Percentiles rank a stretch among this genome's conserved stretches.
Evolutionary conservation across 495 filamentous ascomycete genomes (phyloP).

Genomic region (Lasiosphaeris hirsuta): DNA sequence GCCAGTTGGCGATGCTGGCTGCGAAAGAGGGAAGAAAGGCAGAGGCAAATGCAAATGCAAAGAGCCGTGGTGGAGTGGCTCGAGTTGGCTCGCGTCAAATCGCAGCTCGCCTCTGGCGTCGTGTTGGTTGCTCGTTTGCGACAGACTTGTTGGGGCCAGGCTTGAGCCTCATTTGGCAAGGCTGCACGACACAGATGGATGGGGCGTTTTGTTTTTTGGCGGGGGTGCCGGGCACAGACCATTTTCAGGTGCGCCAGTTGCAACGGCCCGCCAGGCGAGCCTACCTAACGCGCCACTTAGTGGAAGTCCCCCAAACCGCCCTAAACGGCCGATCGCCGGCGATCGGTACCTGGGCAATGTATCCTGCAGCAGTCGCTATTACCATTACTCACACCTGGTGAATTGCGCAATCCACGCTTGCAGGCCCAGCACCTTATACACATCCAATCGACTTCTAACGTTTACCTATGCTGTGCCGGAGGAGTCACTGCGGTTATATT

Average conservation of each 20-base stretch:
- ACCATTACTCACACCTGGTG: background rate
- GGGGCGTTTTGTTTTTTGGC: background rate
- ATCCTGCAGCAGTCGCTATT: background rate
- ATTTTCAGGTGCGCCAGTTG: too few relatives aligned
- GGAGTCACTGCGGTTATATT: background rate
- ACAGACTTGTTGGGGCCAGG: background rate
- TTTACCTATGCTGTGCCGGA: background rate
- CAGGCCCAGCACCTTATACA: slow-evolving; percentile 6
- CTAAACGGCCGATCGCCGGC: slow-evolving; percentile 29
- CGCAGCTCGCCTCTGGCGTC: slow-evolving; percentile 15
- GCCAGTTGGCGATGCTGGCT: slow-evolving; percentile 7
- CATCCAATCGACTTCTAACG: background rate
- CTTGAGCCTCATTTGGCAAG: slow-evolving; percentile 19
- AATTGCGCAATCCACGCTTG: slow-evolving; percentile 37
- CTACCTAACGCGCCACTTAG: background rate
- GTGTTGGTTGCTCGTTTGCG: slow-evolving; percentile 16
- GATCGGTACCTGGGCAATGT: slow-evolving; percentile 2
- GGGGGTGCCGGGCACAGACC: background rate
- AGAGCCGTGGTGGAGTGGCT: slow-evolving; percentile 10
- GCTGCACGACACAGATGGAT: slow-evolving; percentile 17
- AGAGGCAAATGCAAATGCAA: background rate
- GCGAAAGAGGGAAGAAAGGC: background rate
- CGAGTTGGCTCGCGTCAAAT: slow-evolving; percentile 22
- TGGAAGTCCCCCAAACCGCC: background rate
- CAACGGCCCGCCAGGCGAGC: slow-evolving; percentile 3